These are phyloP conservation scores for Auricularia sp. DNA, from an alignment of 768 basidiomycete species.

Conservation along the genomic window DNA sequence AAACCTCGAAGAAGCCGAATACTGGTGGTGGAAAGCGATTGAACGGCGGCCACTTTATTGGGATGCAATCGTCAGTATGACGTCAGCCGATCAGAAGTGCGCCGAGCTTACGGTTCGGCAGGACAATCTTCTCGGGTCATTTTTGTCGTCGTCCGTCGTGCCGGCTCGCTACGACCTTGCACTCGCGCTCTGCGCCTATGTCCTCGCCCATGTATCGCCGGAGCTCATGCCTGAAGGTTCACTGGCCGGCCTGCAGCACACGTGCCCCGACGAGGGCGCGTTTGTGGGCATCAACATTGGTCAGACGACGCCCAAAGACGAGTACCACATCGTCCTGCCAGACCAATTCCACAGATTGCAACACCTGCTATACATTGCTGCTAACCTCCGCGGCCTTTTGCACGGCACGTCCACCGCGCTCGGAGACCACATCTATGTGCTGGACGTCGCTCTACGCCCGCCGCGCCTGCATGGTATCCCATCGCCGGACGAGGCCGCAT, in stretches of 20 bases:
- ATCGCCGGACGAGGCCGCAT: constrained; percentile 13
- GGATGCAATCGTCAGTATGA: constrained; percentile 21
- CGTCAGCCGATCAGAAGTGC: constrained; percentile 6
- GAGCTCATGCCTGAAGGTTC: constrained; percentile 2
- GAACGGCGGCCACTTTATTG: constrained; percentile 21
- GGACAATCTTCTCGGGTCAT: constrained; percentile 28
- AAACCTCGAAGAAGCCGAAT: constrained; percentile 22
- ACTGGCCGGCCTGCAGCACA: constrained; percentile 10
- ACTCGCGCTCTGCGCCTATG: constrained; percentile 23
- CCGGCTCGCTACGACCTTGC: constrained; percentile 19
- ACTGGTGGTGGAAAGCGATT: constrained; percentile 33
- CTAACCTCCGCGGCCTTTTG: constrained; percentile 24
- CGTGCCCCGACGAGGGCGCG: background rate
- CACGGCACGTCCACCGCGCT: constrained; percentile 19
- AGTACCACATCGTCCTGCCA: constrained; percentile 15
- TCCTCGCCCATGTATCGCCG: constrained; percentile 19
- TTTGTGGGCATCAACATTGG: background rate
- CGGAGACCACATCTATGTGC: constrained; percentile 29
- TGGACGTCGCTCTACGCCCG: constrained; percentile 32
- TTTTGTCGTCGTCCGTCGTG: constrained; percentile 8
- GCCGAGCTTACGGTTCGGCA: background rate
- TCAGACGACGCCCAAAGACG: constrained; percentile 4
- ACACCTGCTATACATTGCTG: constrained; percentile 33
- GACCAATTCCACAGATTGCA: constrained; percentile 33
- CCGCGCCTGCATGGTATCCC: constrained; percentile 9